These are phyloP conservation scores for Tulasnella sp. DNA, from an alignment of 768 basidiomycete genomes.

Conservation along the genomic window DNA sequence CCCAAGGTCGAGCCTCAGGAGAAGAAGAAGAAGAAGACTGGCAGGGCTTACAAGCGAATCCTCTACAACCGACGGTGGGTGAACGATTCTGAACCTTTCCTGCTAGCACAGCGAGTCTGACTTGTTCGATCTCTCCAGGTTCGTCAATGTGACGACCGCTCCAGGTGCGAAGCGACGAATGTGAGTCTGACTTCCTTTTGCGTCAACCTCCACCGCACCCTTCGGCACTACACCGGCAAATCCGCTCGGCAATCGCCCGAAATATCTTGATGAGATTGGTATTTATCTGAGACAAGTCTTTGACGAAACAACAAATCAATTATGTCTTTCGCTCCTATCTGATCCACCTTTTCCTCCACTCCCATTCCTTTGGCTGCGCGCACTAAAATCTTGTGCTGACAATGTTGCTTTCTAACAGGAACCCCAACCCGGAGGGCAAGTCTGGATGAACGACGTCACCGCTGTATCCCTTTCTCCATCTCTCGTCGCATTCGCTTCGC, in stretches of 20 bases:
- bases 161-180: slow-evolving; percentile 93
- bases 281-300: slow-evolving; percentile 84
- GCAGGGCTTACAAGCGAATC: no score
- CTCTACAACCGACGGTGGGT: no score
- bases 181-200: slow-evolving; percentile 53
- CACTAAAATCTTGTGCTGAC: slow-evolving; percentile 20
- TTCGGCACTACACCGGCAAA: not conserved
- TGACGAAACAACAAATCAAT: slow-evolving; percentile 81
- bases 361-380: slow-evolving; percentile 17
- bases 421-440: slow-evolving; percentile 53
- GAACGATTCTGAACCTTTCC: not conserved
- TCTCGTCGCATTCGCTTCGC: slow-evolving; percentile 5
- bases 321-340: slow-evolving; percentile 99
- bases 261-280: slow-evolving; percentile 54
- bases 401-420: slow-evolving; percentile 43
- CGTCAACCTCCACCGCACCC: not conserved
- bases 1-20: no score
- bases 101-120: not conserved
- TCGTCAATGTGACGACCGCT: slow-evolving; percentile 88
- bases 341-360: slow-evolving; percentile 43
- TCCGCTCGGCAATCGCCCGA: not conserved
- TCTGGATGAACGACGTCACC: slow-evolving; percentile 11
- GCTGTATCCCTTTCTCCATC: not conserved
- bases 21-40: no score
- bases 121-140: slow-evolving; percentile 44